Conservation (phyloP, 108 stramenopile species). For the Chaetoceros tenuissimus region DNA sequence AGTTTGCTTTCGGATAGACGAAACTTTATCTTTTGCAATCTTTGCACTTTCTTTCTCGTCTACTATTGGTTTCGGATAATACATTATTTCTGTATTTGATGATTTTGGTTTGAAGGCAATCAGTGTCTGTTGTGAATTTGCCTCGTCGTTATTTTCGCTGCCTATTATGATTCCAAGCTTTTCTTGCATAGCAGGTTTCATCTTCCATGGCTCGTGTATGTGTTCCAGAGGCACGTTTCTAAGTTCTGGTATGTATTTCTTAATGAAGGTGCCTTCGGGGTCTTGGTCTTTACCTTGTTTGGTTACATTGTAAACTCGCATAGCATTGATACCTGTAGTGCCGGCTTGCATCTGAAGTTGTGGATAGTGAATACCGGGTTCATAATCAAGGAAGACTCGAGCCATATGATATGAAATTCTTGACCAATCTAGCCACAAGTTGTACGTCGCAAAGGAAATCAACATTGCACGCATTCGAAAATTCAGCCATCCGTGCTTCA, state of each 20-base stretch:
- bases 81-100: not conserved
- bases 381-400: slow-evolving; percentile 55
- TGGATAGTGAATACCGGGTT: slow-evolving; percentile 64
- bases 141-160: not conserved
- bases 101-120: not conserved
- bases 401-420: slow-evolving; percentile 47
- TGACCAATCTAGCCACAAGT: slow-evolving; percentile 74
- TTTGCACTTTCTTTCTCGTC: slow-evolving; percentile 43
- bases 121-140: not conserved
- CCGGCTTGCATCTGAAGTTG: slow-evolving; percentile 79
- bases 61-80: slow-evolving; percentile 55
- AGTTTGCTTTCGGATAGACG: slow-evolving; percentile 38
- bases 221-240: slow-evolving; percentile 32
- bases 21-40: slow-evolving; percentile 45
- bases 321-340: slow-evolving; percentile 67
- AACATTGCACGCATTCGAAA: slow-evolving; percentile 75
- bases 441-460: slow-evolving; percentile 64
- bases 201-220: slow-evolving; percentile 61
- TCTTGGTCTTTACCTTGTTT: slow-evolving; percentile 72
- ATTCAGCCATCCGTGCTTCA: slow-evolving; percentile 57
- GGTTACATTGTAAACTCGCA: slow-evolving; percentile 67
- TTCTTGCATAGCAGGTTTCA: slow-evolving; percentile 35
- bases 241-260: slow-evolving; percentile 41
- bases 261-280: slow-evolving; percentile 47
- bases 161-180: slow-evolving; percentile 23